Evolutionary conservation across 75 land plant genomes (phyloP).

Genomic region (Chamaecyparis obtusa): DNA sequence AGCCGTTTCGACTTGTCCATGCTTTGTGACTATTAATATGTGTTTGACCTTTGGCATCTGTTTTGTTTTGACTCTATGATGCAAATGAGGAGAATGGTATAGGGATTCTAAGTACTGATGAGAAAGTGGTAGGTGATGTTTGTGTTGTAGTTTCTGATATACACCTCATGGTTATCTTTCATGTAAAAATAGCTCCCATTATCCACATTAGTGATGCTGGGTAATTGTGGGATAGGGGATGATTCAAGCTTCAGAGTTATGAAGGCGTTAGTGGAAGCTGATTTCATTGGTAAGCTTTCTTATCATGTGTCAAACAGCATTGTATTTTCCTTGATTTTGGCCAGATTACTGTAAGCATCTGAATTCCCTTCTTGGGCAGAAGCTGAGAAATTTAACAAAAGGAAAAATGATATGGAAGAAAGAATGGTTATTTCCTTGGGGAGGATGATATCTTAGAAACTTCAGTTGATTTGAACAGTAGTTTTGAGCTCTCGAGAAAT

Average conservation of each 20-base stretch:
- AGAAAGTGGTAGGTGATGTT: background rate
- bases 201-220: background rate
- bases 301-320: background rate
- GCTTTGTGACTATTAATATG: background rate
- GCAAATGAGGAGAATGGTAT: background rate
- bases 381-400: background rate
- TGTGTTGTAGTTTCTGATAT: background rate
- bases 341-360: background rate
- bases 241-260: background rate
- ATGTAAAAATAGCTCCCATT: background rate
- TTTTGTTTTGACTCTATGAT: background rate
- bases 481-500: too few species aligned
- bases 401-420: background rate
- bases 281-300: background rate
- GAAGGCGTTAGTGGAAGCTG: background rate
- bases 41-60: background rate
- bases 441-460: background rate
- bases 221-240: background rate
- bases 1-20: background rate
- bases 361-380: background rate
- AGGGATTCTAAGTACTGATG: background rate
- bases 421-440: background rate
- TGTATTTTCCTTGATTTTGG: background rate
- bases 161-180: background rate
- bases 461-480: background rate